Conservation (phyloP, 73 alveolate species). For the Breviolum minutum region DNA sequence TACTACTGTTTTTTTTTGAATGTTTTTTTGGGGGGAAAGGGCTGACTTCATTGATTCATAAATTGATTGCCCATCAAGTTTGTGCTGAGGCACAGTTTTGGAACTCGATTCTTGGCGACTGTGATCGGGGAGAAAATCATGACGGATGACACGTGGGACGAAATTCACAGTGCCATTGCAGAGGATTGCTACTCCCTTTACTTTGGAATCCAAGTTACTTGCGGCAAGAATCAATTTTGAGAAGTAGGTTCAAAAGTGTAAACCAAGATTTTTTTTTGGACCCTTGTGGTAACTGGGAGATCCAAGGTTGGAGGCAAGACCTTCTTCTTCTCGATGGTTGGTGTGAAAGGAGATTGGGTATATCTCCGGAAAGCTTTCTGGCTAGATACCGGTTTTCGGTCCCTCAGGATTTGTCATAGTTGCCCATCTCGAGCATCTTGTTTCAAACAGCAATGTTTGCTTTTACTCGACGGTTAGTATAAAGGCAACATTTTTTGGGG, state of each 20-base stretch:
- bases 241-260: no score
- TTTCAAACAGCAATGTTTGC: neutral
- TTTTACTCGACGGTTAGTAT: neutral
- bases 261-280: no score
- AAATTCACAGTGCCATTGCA: neutral
- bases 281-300: neutral
- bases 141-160: neutral
- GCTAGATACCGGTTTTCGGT: neutral
- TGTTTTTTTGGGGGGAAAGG: no score
- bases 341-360: constrained; percentile 10
- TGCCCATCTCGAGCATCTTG: neutral
- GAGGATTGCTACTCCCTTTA: neutral
- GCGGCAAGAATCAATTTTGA: neutral
- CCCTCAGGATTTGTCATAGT: neutral
- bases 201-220: neutral
- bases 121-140: neutral
- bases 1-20: neutral
- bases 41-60: no score
- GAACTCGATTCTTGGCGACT: neutral
- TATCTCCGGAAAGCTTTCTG: neutral
- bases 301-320: neutral
- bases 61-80: no score
- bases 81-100: neutral
- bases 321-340: neutral
- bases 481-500: neutral